Conservation (phyloP, 495 filamentous ascomycete genomes). For the Darksidea phi region DNA sequence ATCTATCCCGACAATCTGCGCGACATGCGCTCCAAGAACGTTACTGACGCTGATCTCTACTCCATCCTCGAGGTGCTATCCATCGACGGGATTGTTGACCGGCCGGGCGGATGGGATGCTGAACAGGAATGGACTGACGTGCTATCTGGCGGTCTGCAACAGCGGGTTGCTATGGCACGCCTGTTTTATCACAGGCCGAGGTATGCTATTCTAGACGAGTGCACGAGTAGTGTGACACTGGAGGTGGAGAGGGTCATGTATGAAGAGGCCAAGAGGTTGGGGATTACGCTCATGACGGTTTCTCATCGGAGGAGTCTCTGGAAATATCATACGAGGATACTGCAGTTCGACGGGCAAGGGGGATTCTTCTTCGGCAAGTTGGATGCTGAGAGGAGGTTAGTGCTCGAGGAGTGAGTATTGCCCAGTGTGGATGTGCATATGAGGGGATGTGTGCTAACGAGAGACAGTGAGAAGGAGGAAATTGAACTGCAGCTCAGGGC, state of each 20-base stretch:
- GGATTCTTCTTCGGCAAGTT: conserved; percentile 85
- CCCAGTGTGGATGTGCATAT: background rate
- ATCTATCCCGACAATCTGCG: conserved; percentile 90
- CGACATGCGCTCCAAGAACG: conserved; percentile 79
- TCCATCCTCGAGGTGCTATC: conserved; percentile 74
- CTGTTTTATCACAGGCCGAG: conserved; percentile 93
- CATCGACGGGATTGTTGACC: conserved; percentile 78
- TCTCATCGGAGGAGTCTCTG: conserved; percentile 87
- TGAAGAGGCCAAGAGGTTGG: conserved; percentile 85
- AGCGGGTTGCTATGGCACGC: conserved; percentile 95
- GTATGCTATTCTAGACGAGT: conserved; percentile 94
- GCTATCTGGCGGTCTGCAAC: conserved; percentile 84
- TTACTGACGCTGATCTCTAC: conserved; percentile 78
- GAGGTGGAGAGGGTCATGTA: conserved; percentile 97
- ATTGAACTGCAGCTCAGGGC: conserved; percentile 78
- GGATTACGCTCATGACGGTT: conserved; percentile 95
- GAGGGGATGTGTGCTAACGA: conserved; percentile 15
- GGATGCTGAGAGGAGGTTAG: conserved; percentile 81
- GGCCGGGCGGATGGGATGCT: conserved; percentile 84
- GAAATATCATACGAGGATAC: conserved; percentile 90
- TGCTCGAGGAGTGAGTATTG: conserved; percentile 74
- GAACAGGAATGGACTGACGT: conserved; percentile 96
- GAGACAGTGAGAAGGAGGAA: conserved; percentile 86
- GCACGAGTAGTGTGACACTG: conserved; percentile 87
- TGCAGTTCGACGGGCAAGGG: conserved; percentile 96